Evolutionary conservation across 305 asterid species (phyloP), one percentile per base, ranked within the genome.

Genomic region (Fraxinus velutina): DNA sequence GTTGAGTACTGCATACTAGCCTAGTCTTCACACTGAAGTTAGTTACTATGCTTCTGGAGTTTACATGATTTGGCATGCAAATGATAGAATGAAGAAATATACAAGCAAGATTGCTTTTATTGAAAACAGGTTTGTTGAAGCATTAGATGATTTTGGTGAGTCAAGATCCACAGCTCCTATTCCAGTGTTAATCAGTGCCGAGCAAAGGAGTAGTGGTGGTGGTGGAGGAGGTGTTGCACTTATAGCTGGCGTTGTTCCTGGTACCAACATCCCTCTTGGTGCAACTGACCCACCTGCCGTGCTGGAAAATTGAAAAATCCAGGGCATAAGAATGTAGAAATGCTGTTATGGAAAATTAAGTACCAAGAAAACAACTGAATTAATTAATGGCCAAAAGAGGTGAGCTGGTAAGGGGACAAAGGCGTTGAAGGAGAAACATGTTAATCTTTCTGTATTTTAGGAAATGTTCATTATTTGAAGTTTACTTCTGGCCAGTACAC

Each of bases 281-380:
- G 86, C 3, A 32, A 81, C 15, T 5, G 81, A 42, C 37, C 90
- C 89, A 64, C 90, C 88, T 39, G 90, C 88, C 33, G 79, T 6
- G 39, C 89, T 88, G 85, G 78, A 81, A 60, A 34, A 13, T 70
- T 73, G 30, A 79, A 62, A 19, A 70, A 77, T 44, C 8, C 77
- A 77, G 19, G 22, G 70, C 29, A 21, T 57, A 17, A 57, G 70
- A 21, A 57, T 17, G 2, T 21, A 17, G n/a, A 12, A n/a, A 42
- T 42, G n/a, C 47, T 39, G 52, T 42, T 37, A 37, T 1, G 1
- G 22, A n/a, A 15, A 52, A 52, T 42, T 10, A 42, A 42, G 52
- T 42, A 42, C n/a, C n/a, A 42, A 42, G 12, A 42, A 2, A 42
- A 42, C 52, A 37, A 37, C 2, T 7, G 44, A 37, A 42, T 37